Evolutionary conservation across 2,329 filamentous ascomycete genomes (phyloP).

Genomic region (Clarireedia hainanense): DNA sequence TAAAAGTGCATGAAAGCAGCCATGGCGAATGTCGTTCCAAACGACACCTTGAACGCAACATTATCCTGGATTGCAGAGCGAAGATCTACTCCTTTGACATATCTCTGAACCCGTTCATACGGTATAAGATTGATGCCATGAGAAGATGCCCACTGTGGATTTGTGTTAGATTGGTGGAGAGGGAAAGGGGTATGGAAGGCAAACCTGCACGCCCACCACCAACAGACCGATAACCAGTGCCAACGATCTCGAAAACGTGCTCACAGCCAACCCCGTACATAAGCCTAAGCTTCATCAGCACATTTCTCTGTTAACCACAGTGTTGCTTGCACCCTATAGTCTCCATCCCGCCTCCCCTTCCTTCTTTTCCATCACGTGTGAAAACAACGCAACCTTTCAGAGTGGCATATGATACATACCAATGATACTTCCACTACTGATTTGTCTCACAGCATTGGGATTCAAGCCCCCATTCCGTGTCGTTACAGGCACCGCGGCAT

Average conservation of each 20-base stretch:
- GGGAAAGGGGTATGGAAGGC: neutral
- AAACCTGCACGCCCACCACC: constrained; percentile 41
- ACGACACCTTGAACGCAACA: constrained; percentile 41
- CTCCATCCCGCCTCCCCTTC: too few relatives aligned
- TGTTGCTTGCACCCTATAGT: neutral
- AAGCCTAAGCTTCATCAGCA: constrained; percentile 12
- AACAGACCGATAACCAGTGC: constrained; percentile 59
- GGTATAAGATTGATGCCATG: constrained; percentile 41
- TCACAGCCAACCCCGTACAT: constrained; percentile 44
- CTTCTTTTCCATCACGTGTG: neutral
- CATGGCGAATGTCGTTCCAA: constrained; percentile 65
- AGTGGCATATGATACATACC: constrained; percentile 17
- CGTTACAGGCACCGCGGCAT: constrained; percentile 26
- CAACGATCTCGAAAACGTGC: constrained; percentile 63
- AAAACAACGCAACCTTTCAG: neutral
- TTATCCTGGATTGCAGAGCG: constrained; percentile 32
- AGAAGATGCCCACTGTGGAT: constrained; percentile 38
- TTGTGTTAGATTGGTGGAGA: constrained; percentile 7
- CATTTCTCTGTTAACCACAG: neutral
- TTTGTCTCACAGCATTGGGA: constrained; percentile 24
- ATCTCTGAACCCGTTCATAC: constrained; percentile 36
- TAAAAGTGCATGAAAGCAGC: constrained; percentile 56
- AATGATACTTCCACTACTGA: constrained; percentile 27
- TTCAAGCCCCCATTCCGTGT: constrained; percentile 17
- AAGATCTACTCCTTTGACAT: constrained; percentile 42